These are phyloP conservation scores for Dryadomyces quercivorus DNA, from an alignment of 2,329 filamentous ascomycete genomes.

Conservation along the genomic window DNA sequence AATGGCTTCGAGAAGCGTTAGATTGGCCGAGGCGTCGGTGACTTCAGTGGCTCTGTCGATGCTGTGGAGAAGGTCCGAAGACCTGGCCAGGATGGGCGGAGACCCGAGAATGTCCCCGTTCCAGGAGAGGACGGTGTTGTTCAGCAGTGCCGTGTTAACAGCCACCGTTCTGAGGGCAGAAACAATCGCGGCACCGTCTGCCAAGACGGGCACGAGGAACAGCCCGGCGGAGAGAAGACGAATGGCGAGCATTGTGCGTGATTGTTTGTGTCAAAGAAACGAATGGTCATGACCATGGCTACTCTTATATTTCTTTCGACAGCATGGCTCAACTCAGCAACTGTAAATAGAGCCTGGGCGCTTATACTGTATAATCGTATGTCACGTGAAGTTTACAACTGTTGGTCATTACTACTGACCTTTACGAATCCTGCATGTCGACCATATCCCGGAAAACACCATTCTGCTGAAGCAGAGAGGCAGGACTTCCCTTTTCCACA, in stretches of 20 bases:
- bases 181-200: neutral
- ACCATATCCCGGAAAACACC: neutral
- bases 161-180: neutral
- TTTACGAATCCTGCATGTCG: neutral
- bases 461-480: neutral
- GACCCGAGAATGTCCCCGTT: neutral
- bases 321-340: neutral
- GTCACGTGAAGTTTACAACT: no score
- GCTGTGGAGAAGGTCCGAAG: neutral
- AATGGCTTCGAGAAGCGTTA: neutral
- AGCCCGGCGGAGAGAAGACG: neutral
- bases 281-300: neutral
- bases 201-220: neutral
- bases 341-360: no score
- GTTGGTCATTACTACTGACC: no score
- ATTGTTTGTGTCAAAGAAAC: neutral
- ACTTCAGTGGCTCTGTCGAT: neutral
- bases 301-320: neutral
- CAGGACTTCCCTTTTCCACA: constrained; percentile 15
- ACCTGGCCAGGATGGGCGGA: neutral
- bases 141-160: neutral
- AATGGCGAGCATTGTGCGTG: neutral
- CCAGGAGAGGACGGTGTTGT: neutral
- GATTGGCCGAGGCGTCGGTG: neutral
- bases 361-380: neutral